phyloP scores from a whole-genome alignment of 129 eudicot species.

The Kitagawia praeruptora region DNA sequence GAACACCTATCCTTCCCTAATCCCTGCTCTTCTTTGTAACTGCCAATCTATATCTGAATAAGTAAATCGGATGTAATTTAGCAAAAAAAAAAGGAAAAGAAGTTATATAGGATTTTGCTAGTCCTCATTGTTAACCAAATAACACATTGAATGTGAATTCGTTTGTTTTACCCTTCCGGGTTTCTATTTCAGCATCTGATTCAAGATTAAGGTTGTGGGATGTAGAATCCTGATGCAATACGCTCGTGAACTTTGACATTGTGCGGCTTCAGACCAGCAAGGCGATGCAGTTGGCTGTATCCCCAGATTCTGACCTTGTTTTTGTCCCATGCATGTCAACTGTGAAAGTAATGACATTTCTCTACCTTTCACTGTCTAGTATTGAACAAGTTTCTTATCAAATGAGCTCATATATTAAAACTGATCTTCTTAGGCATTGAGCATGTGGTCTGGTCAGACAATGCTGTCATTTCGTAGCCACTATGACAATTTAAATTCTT shows the following conservation, averaged over 20 bases:
- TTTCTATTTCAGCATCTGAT: slow-evolving; percentile 66
- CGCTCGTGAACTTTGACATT: slow-evolving; percentile 87
- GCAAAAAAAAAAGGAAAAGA: background rate
- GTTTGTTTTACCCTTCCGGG: background rate
- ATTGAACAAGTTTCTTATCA: background rate
- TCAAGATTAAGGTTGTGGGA: slow-evolving; percentile 96
- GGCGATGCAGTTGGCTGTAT: slow-evolving; percentile 59
- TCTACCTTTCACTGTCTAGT: background rate
- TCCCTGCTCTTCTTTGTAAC: background rate
- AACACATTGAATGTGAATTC: background rate
- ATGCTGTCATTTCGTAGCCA: slow-evolving; percentile 68
- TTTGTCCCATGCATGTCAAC: slow-evolving; percentile 92
- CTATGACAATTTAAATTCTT: slow-evolving; percentile 54
- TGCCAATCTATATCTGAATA: background rate
- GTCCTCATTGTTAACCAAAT: background rate
- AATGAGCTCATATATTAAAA: slow-evolving; percentile 6
- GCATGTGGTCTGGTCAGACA: slow-evolving; percentile 80
- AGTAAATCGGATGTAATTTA: background rate
- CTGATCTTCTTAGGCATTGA: slow-evolving; percentile 51
- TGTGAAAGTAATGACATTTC: slow-evolving; percentile 44
- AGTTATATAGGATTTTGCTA: background rate
- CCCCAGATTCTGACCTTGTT: slow-evolving; percentile 68
- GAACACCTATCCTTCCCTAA: background rate
- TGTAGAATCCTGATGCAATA: slow-evolving; percentile 90
- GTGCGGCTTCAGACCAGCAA: slow-evolving; percentile 73